Base-by-base conservation (phyloP, 176 grass and related monocot species). In the Eremochloa ophiuroides region DNA sequence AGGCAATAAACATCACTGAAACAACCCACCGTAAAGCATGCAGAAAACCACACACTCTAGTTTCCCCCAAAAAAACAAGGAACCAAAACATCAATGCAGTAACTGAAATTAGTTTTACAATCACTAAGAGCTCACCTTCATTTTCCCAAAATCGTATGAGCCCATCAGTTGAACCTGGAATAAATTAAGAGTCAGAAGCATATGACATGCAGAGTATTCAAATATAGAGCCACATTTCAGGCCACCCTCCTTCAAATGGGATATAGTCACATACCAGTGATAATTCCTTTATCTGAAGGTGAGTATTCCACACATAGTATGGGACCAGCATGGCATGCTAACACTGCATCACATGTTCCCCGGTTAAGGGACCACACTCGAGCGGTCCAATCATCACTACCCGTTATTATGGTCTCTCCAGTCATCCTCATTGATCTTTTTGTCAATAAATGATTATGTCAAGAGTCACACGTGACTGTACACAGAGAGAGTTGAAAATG, bases 321-420 rank as follows among this genome's bases (percentile, higher is more conserved):
- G 62, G 96, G 96, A 62, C 96, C 96, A 86, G 96, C 88, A 88
- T 99, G 96, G 69, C 96, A 99, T 72, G 93, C 88, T 89, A 99
- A 87, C 62, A 99, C 93, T 84, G 89, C 88, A 78, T 99, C 96
- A 72, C 90, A 99, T 70, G 90, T 93, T 84, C 93, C 96, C 64
- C 82, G 77, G 59, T 84, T 83, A 88, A 95, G 82, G 72, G 96
- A 99, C 96, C 96, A 99, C 75, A 95, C 81, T 77, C 96, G 90
- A 91, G 96, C 93, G 10, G 96, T 99, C 96, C 96, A 99, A 88
- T 99, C 96, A 91, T 99, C 96, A 81, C 93, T 95, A 73, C 96
- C 96, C 38, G 96, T 99, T 80, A 99, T 84, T 88, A 99, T 88
- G 5, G 89, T 99, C 62, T 99, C 96, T 37, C 93, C 89, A 12